These are phyloP conservation scores for Ceratobasidium sp. DNA, from an alignment of 1,284 basidiomycete species.

Conservation along the genomic window DNA sequence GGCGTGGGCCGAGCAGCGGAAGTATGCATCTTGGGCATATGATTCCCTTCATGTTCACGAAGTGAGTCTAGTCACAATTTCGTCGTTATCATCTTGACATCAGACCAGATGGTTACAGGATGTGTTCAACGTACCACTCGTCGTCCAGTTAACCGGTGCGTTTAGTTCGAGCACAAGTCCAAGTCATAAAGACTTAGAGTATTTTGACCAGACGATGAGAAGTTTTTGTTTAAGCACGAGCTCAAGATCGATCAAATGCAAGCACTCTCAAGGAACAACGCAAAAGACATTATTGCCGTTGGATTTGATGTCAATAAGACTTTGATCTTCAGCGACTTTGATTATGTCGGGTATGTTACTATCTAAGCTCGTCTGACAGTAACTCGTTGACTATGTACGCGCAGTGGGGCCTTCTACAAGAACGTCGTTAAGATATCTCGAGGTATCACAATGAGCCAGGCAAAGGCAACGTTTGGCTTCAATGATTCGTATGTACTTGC, in stretches of 20 bases:
- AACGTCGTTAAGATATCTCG: conserved; percentile 95
- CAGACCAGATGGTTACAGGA: conserved; percentile 89
- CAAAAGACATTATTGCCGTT: conserved; percentile 95
- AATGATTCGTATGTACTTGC: conserved; percentile 79
- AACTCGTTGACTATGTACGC: background rate
- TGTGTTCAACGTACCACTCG: conserved; percentile 93
- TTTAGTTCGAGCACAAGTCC: conserved; percentile 9
- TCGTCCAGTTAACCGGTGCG: conserved; percentile 91
- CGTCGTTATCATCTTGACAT: conserved; percentile 9
- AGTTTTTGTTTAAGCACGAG: conserved; percentile 97
- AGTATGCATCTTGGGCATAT: conserved; percentile 99
- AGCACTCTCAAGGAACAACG: conserved; percentile 86
- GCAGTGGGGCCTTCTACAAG: conserved; percentile 88
- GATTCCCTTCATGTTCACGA: conserved; percentile 97
- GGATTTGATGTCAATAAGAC: conserved; percentile 94
- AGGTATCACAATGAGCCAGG: conserved; percentile 93
- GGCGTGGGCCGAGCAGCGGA: conserved; percentile 94
- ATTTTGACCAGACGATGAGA: conserved; percentile 86
- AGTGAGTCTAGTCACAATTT: conserved; percentile 64
- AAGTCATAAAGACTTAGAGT: background rate
- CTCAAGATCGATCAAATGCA: conserved; percentile 91
- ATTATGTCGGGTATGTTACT: conserved; percentile 73
- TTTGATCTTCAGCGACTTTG: conserved; percentile 96
- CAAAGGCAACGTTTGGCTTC: conserved; percentile 97
- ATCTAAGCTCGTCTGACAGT: background rate